Percentiles rank a stretch among this genome's conserved stretches.
These are phyloP conservation scores for Eucalyptus curtisii DNA, from an alignment of 345 rosid genomes.

Conservation along the genomic window DNA sequence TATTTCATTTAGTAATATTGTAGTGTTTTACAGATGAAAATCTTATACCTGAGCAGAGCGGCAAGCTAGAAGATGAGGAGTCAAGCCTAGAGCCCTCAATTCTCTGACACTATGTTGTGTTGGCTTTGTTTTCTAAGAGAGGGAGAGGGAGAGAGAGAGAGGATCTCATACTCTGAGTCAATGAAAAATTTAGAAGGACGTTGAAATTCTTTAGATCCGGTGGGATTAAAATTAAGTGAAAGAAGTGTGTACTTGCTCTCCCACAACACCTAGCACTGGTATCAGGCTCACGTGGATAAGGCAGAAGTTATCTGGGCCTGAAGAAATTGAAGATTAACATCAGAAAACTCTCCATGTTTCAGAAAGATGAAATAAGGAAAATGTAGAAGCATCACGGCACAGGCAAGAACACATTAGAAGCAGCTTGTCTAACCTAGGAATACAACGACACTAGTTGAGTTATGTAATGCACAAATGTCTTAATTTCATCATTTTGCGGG, in stretches of 20 bases:
- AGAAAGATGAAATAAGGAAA: background rate
- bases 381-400: background rate
- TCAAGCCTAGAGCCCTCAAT: slow-evolving; percentile 89
- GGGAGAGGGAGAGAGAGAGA: background rate
- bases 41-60: slow-evolving; percentile 79
- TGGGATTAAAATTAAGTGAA: background rate
- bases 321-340: background rate
- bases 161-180: background rate
- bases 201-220: background rate
- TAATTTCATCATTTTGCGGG: background rate
- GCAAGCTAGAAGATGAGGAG: slow-evolving; percentile 89
- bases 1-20: background rate
- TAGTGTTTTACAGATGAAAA: background rate
- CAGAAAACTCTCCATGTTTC: background rate
- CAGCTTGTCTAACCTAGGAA: background rate
- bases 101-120: slow-evolving; percentile 75
- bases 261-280: slow-evolving; percentile 92
- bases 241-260: slow-evolving; percentile 68
- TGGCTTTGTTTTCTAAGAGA: slow-evolving; percentile 8
- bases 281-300: slow-evolving; percentile 94
- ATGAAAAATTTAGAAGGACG: background rate
- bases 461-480: background rate
- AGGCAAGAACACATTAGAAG: background rate
- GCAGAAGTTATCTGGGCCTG: slow-evolving; percentile 90
- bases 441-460: background rate